Conservation (phyloP, 371 early-diverging fungal species). For the Zychaea mexicana region DNA sequence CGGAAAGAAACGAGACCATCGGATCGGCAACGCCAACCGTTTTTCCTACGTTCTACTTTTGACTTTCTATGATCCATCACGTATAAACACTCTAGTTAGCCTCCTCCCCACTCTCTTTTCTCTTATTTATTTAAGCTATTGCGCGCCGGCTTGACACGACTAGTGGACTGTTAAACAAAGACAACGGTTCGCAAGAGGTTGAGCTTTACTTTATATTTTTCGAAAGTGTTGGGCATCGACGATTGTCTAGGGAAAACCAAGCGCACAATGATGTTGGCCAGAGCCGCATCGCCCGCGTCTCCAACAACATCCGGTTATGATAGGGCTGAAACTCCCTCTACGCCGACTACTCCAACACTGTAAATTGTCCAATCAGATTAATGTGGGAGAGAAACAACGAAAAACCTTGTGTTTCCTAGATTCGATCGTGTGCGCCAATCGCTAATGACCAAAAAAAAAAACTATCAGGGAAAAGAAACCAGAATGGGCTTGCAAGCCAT, state of each 20-base stretch:
- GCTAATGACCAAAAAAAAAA: too few species aligned
- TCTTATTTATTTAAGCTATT: too few species aligned
- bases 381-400: too few species aligned
- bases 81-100: neutral
- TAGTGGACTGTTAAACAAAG: neutral
- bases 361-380: neutral
- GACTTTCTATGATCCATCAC: neutral
- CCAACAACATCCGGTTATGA: neutral
- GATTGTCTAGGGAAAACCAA: conserved; percentile 1
- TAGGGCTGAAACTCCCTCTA: neutral
- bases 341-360: neutral
- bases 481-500: conserved; percentile 21
- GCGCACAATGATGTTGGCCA: neutral
- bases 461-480: neutral
- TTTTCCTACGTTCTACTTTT: neutral
- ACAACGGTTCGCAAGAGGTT: neutral
- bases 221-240: neutral
- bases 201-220: neutral
- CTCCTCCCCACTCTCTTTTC: neutral
- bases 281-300: neutral
- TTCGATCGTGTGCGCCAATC: too few species aligned
- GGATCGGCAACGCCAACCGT: neutral
- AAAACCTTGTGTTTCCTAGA: too few species aligned
- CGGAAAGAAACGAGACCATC: neutral
- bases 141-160: too few species aligned